A percentile compares a stretch with the other conserved stretches of the same genome.
phyloP scores from a whole-genome alignment of 1,284 basidiomycete species.

The Ceratobasidium sp. region DNA sequence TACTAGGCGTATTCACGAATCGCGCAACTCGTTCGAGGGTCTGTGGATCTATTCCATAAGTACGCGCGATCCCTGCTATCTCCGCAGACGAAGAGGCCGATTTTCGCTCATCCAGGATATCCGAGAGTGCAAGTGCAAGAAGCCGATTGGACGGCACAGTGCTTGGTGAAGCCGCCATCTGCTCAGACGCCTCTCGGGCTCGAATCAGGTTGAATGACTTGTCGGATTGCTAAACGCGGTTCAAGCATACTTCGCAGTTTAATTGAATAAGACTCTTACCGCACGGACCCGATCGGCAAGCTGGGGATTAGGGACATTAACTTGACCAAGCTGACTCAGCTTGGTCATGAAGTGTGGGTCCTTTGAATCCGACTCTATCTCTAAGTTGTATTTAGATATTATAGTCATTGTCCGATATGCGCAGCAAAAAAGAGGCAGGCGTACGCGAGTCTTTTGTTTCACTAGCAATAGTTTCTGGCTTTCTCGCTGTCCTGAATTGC shows the following conservation, averaged over 20 bases:
- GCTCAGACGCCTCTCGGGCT: conserved; percentile 69
- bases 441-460: conserved; percentile 65
- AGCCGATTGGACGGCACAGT: conserved; percentile 65
- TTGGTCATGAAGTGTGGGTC: conserved; percentile 85
- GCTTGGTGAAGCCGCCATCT: conserved; percentile 58
- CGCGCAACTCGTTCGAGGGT: conserved; percentile 70
- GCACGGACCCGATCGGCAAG: conserved; percentile 66
- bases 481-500: conserved; percentile 45
- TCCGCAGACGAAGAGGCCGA: conserved; percentile 61
- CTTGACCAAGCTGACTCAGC: conserved; percentile 76
- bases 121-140: conserved; percentile 68
- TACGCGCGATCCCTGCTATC: conserved; percentile 65
- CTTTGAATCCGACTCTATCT: conserved; percentile 73
- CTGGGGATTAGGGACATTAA: conserved; percentile 74
- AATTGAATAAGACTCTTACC: conserved; percentile 60
- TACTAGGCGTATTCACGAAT: conserved; percentile 79
- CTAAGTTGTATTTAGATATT: conserved; percentile 58
- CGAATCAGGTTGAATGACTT: conserved; percentile 65
- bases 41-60: conserved; percentile 70
- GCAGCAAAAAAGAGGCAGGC: conserved; percentile 56
- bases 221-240: conserved; percentile 52
- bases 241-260: not conserved
- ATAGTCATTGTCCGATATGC: not conserved
- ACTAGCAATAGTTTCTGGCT: conserved; percentile 60
- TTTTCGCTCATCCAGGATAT: conserved; percentile 78